These are phyloP conservation scores for Phytopythium helicoides DNA, from an alignment of 352 stramenopile species.

Conservation along the genomic window DNA sequence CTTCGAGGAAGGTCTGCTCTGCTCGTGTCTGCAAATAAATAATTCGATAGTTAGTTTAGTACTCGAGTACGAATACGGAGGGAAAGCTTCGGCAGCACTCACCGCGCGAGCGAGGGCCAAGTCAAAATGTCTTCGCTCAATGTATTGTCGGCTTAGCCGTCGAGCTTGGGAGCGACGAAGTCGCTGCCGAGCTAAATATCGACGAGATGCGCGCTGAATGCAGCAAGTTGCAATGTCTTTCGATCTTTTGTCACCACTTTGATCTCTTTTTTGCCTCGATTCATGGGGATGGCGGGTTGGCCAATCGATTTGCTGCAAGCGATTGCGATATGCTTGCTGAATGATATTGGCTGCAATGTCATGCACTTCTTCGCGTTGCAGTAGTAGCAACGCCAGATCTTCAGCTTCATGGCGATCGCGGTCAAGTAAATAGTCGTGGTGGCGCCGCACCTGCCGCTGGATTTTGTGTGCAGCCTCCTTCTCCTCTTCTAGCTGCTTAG, in stretches of 20 bases:
- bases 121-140: constrained; percentile 52
- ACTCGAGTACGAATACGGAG: neutral
- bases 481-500: constrained; percentile 8
- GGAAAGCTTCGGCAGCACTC: constrained; percentile 9
- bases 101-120: constrained; percentile 46
- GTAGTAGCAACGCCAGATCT: constrained; percentile 9
- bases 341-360: constrained; percentile 40
- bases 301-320: neutral
- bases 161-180: constrained; percentile 25
- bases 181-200: constrained; percentile 17
- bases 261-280: neutral
- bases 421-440: constrained; percentile 8
- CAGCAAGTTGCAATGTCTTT: constrained; percentile 20
- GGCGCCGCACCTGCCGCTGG: constrained; percentile 21
- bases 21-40: constrained; percentile 19
- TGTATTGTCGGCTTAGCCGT: constrained; percentile 55
- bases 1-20: constrained; percentile 46
- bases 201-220: constrained; percentile 40
- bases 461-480: constrained; percentile 18
- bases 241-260: neutral
- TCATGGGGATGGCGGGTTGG: neutral
- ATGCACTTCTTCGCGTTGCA: constrained; percentile 36
- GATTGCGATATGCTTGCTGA: constrained; percentile 31
- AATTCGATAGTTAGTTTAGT: neutral
- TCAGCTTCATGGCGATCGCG: constrained; percentile 10